Base-by-base conservation (phyloP, 768 basidiomycete species). In the Porpolomopsis calyptriformis region DNA sequence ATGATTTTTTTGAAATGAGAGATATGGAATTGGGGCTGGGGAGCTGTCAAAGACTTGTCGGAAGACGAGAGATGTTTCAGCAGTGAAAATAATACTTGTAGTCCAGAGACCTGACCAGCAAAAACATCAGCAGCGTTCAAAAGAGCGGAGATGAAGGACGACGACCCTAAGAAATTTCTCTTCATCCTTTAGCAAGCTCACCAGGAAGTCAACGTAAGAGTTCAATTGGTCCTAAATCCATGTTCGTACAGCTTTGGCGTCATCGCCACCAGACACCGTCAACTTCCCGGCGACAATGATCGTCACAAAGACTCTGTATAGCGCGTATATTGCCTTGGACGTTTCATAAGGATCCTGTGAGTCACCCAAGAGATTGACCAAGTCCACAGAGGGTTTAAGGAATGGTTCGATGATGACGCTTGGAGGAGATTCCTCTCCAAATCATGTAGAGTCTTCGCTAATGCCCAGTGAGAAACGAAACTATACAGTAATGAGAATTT, bases 211-310 rank as follows among this genome's bases (percentile, higher is more conserved):
- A 36, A 80, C 72, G 61, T 83, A 97, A 2, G 71, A 64, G 43
- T 82, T 74, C 41, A 93, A 65, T 35, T 80, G 70, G 49, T 82
- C 87, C 71, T 78, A 78, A 41, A 92, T 64, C 93, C 93, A 97
- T 20, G 70, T 67, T 51, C 81, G 77, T 5, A 91, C 85, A 14
- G 74, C 69, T 53, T 77, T 77, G 33, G 76, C 73, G 12, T 73
- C 74, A 22, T 77, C 43, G 26, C 75, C 67, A 12, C 69, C 70
- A 22, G 67, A 65, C 26, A 64, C 45, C 27, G 67, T 67, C 11
- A 90, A 64, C 51, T 79, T 77, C 2, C 79, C 76, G 24, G 70
- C 70, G 2, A 70, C 60, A 40, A 90, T 72, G 27, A 86, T 63
- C 18, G 72, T 53, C 7, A 85, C 76, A 57, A 89, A 91, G 10